phyloP scores from a whole-genome alignment of 2,329 filamentous ascomycete species.

The Zymoseptoria crescenta region DNA sequence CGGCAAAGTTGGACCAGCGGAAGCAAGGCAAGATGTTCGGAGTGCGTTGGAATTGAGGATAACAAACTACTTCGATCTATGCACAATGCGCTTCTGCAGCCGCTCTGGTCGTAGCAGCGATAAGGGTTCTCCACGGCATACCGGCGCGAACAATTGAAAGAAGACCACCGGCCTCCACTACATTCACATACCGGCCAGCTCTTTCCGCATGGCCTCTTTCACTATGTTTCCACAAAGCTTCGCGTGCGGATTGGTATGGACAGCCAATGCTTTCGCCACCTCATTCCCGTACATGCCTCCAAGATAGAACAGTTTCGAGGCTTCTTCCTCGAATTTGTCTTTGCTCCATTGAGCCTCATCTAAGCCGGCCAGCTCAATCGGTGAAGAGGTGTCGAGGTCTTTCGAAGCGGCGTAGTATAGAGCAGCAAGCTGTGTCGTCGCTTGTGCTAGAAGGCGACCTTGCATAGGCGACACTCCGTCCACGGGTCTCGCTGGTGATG shows the following conservation, averaged over 20 bases:
- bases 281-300: slow-evolving; percentile 51
- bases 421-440: slow-evolving; percentile 56
- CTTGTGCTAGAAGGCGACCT: slow-evolving; percentile 58
- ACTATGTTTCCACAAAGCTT: slow-evolving; percentile 57
- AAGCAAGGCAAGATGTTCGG: slow-evolving; percentile 49
- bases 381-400: slow-evolving; percentile 12
- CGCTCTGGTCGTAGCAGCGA: background rate
- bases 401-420: slow-evolving; percentile 20
- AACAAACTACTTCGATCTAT: background rate
- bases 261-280: slow-evolving; percentile 49
- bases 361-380: slow-evolving; percentile 24
- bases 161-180: background rate
- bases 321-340: slow-evolving; percentile 44
- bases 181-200: slow-evolving; percentile 33
- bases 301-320: slow-evolving; percentile 47
- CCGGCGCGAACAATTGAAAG: background rate
- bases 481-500: slow-evolving; percentile 46
- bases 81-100: background rate
- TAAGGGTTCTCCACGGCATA: background rate
- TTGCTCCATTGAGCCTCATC: slow-evolving; percentile 27
- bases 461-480: slow-evolving; percentile 55
- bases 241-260: slow-evolving; percentile 55
- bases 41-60: slow-evolving; percentile 46
- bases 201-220: slow-evolving; percentile 51
- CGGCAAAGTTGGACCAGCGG: slow-evolving; percentile 35